Base-by-base conservation (phyloP, 495 filamentous ascomycete genomes). In the Hyaloscypha finlandica region DNA sequence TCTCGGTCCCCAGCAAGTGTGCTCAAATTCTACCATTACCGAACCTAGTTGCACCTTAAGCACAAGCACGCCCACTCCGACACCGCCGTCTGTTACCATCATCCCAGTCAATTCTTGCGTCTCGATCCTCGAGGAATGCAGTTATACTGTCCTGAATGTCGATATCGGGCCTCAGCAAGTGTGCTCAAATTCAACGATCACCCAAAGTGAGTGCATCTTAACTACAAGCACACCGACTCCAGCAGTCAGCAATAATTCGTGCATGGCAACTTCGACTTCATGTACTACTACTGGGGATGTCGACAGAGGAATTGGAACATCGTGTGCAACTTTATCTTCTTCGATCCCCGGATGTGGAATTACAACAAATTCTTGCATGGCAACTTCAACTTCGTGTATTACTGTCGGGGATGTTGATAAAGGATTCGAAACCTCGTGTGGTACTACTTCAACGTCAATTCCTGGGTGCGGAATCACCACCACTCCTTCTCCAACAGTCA, bases 381-480 rank as follows among this genome's bases (percentile, higher is more conserved):
- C 25, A 25, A 25, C 25, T 25, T 25, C 25, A 25, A 25, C 25
- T 25, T 25, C 25, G 25, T 25, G 25, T 25, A 25, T 25, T 25
- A 25, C 25, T 25, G 25, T 25, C 25, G 25, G 25, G 25, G 25
- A 25, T 25, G 25, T 25, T 25, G 25, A 25, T 25, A 25, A 2
- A 25, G 25, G 25, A 25, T 25, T 25, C 25, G 25, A 25, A 25
- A 25, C 25, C 25, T 25, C 25, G 25, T 25, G 25, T 25, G 25
- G 25, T 25, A 25, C 25, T 25, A 25, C 25, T 25, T 25, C 25
- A 25, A 25, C 25, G 25, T 25, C 25, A 25, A 65, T 59, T 65
- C 25, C 63, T 58, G 63, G 63, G 1, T 65, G 63, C 48, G 54
- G 54, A 31, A 20, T 22, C 3, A 48, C 63, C 6, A 29, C 55